Percentiles rank a stretch among this genome's conserved stretches.
phyloP scores from a whole-genome alignment of 495 filamentous ascomycete species.

The Diplogelasinospora grovesii region DNA sequence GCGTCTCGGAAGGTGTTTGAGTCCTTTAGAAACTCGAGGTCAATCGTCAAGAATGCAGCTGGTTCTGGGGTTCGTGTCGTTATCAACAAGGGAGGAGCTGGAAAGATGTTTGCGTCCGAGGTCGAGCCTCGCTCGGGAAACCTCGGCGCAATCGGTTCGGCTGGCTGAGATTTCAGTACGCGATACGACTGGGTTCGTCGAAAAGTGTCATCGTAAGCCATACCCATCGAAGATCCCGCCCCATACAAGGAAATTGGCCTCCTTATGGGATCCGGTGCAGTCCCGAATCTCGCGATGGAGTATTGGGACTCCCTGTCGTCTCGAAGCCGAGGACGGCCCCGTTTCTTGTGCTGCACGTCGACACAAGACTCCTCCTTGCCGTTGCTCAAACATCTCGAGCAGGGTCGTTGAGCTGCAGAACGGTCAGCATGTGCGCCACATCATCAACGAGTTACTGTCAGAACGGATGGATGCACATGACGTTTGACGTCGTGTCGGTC shows the following conservation, averaged over 20 bases:
- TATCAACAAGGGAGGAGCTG: constrained; percentile 39
- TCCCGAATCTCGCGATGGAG: constrained; percentile 41
- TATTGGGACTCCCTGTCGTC: constrained; percentile 63
- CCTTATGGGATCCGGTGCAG: constrained; percentile 36
- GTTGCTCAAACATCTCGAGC: constrained; percentile 53
- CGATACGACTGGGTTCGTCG: constrained; percentile 47
- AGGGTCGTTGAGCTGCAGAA: constrained; percentile 53
- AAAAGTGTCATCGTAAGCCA: constrained; percentile 41
- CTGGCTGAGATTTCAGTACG: constrained; percentile 53
- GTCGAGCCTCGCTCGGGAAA: constrained; percentile 39
- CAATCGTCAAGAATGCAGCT: constrained; percentile 50
- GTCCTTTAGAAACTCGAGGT: constrained; percentile 48
- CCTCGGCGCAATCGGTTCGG: constrained; percentile 37
- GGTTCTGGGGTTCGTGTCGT: constrained; percentile 31
- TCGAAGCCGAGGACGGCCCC: constrained; percentile 83
- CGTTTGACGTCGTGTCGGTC: too few relatives aligned
- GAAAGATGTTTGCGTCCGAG: constrained; percentile 41
- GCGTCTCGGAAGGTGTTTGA: constrained; percentile 46
- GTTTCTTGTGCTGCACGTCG: constrained; percentile 95
- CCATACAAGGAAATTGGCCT: constrained; percentile 40
- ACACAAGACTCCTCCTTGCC: constrained; percentile 77
- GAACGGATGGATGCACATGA: too few relatives aligned
- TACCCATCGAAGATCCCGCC: constrained; percentile 26
- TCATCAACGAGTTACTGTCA: too few relatives aligned
- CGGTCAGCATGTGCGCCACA: too few relatives aligned